Evolutionary conservation across 768 basidiomycete species (phyloP).

Genomic region (Pisolithus marmoratus): DNA sequence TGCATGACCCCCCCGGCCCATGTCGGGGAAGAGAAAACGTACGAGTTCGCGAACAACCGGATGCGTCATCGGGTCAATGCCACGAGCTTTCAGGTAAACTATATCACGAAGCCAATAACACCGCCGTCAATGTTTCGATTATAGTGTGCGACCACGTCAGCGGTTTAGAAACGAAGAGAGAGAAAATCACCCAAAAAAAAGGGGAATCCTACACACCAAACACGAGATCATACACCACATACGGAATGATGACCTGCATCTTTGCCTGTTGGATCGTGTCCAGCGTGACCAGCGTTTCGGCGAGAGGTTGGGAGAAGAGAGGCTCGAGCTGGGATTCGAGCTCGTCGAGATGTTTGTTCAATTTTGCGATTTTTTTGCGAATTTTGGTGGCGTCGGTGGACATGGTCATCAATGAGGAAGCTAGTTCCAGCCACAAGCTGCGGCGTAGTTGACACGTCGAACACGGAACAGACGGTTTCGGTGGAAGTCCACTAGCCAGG

Average conservation of each 20-base stretch:
- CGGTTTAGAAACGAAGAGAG: neutral
- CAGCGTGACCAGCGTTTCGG: slow-evolving; percentile 57
- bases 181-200: neutral
- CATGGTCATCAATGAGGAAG: slow-evolving; percentile 21
- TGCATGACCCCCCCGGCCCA: too few species aligned
- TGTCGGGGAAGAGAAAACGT: neutral
- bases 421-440: too few species aligned
- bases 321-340: slow-evolving; percentile 65
- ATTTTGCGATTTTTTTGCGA: slow-evolving; percentile 37
- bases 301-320: slow-evolving; percentile 60
- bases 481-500: too few species aligned
- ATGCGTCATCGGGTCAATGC: slow-evolving; percentile 76
- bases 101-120: neutral
- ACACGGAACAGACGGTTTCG: too few species aligned
- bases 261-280: slow-evolving; percentile 79
- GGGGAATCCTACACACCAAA: slow-evolving; percentile 51
- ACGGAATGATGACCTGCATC: slow-evolving; percentile 72
- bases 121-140: neutral
- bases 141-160: neutral
- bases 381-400: slow-evolving; percentile 31
- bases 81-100: slow-evolving; percentile 81
- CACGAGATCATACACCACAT: slow-evolving; percentile 78
- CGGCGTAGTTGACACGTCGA: too few species aligned
- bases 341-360: slow-evolving; percentile 57
- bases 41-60: slow-evolving; percentile 61